Evolutionary conservation across 1,284 basidiomycete genomes (phyloP).

Genomic region (Kalmanozyma brasiliensis): DNA sequence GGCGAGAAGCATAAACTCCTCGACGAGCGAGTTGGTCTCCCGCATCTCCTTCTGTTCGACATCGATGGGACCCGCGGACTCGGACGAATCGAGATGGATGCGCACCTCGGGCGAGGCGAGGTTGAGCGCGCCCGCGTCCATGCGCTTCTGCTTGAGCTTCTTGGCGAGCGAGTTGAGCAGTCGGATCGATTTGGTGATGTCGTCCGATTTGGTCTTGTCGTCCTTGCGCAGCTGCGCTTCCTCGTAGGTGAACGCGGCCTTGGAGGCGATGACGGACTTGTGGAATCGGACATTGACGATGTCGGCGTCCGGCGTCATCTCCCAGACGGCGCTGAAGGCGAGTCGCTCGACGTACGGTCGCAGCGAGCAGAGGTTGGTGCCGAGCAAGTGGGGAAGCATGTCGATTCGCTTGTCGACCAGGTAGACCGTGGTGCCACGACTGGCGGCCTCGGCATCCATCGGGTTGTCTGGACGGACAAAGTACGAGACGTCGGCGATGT

Average conservation of each 20-base stretch:
- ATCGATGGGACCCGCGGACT: constrained; percentile 93
- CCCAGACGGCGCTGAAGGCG: constrained; percentile 97
- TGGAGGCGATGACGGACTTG: constrained; percentile 96
- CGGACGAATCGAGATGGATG: constrained; percentile 88
- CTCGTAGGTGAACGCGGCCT: constrained; percentile 96
- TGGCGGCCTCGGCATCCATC: constrained; percentile 96
- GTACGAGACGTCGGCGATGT: constrained; percentile 98
- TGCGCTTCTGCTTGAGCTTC: constrained; percentile 85
- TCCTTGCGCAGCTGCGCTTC: constrained; percentile 95
- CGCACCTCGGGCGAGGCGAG: constrained; percentile 98
- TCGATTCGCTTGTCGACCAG: constrained; percentile 98
- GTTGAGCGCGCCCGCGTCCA: constrained; percentile 94
- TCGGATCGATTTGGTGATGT: constrained; percentile 86
- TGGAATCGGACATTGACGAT: constrained; percentile 91
- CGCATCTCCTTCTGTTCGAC: constrained; percentile 93
- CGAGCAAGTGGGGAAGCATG: constrained; percentile 93
- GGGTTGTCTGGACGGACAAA: constrained; percentile 93
- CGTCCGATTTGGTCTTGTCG: constrained; percentile 80
- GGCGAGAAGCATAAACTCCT: constrained; percentile 98
- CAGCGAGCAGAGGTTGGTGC: constrained; percentile 95
- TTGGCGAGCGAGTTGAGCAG: constrained; percentile 87
- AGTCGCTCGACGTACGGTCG: constrained; percentile 91
- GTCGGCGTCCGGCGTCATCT: constrained; percentile 75
- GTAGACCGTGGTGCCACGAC: constrained; percentile 96
- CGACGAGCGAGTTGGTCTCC: constrained; percentile 96